phyloP scores from a whole-genome alignment of 2,329 filamentous ascomycete species.

The Phyllosticta ampelicida region DNA sequence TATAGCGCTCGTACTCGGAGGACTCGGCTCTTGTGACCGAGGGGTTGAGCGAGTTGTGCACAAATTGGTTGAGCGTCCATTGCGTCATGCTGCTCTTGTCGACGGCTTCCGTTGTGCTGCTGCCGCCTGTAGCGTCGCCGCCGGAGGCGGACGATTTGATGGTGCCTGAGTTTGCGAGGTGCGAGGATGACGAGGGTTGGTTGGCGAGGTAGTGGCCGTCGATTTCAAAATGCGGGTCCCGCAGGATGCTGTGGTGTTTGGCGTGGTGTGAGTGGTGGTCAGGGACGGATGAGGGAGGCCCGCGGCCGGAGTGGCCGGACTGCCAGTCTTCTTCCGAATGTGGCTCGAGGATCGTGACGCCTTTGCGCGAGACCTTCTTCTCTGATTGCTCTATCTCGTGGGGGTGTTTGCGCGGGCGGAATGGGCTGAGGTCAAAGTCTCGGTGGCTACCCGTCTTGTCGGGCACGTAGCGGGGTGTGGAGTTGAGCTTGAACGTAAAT shows the following conservation, averaged over 20 bases:
- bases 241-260: conserved; percentile 32
- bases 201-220: conserved; percentile 13
- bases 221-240: conserved; percentile 28
- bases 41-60: conserved; percentile 76
- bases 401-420: conserved; percentile 54
- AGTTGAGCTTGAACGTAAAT: conserved; percentile 87
- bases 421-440: conserved; percentile 77
- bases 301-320: neutral
- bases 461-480: conserved; percentile 72
- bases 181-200: conserved; percentile 9
- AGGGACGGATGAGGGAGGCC: neutral
- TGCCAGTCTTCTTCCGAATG: conserved; percentile 27
- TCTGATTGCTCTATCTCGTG: conserved; percentile 35
- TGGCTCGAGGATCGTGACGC: conserved; percentile 58
- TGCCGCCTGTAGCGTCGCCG: too few species aligned
- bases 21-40: conserved; percentile 65
- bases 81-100: conserved; percentile 77
- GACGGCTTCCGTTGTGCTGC: conserved; percentile 37
- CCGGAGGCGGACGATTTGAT: conserved; percentile 6
- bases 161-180: conserved; percentile 19
- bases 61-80: conserved; percentile 79
- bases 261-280: conserved; percentile 15
- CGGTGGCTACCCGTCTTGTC: conserved; percentile 61
- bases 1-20: conserved; percentile 79
- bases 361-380: conserved; percentile 55